Base-by-base conservation (phyloP, 2,329 filamentous ascomycete species). In the Xylaria sp. region DNA sequence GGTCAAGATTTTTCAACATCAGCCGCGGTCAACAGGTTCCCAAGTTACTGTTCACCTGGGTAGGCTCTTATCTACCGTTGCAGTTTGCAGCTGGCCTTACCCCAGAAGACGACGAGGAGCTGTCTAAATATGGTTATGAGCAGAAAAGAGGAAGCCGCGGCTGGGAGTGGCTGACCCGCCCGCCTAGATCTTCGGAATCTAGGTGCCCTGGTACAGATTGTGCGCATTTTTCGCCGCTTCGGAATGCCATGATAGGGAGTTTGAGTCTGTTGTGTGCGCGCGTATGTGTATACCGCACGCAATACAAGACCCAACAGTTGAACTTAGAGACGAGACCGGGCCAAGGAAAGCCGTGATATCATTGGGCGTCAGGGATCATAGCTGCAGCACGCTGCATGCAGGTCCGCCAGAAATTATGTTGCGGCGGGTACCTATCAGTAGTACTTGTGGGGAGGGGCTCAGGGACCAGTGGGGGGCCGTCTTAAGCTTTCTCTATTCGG, bases 301-400 rank as follows among this genome's bases (percentile, higher is more conserved):
- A 12, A 55, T 70, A 70, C 70, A 73, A 65, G 63, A 65, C 76
- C 73, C 76, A 77, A 77, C 76, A 76, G 75, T 77, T 77, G 76
- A 76, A 75, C 59, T 39, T 57, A 20, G 18, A 32, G 20, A 46
- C 18, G 46, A 25, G 39, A 55, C 56, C 54, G 52, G 58, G 69
- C 51, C 51, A 58, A 50, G 20, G 54, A 37, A 63, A 39, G n/a
- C 56, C 51, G 68, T 63, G 32, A 65, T 67, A 66, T 70, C 59
- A 77, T 76, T 77, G 75, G 75, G 54, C 18, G 63, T 54, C 56
- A 18, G 50, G 55, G 46, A 61, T 50, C 39, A 34, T 50, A 39
- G 34, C 44, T 54, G 66, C 54, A 44, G 54, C 50, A 63, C 50
- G 66, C 54, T 37, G 54, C 50, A 63, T 66, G 59, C 68, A 72